Evolutionary conservation across 805 yeast genomes (phyloP).

Genomic region (Tetrapisispora iriomotensis): DNA sequence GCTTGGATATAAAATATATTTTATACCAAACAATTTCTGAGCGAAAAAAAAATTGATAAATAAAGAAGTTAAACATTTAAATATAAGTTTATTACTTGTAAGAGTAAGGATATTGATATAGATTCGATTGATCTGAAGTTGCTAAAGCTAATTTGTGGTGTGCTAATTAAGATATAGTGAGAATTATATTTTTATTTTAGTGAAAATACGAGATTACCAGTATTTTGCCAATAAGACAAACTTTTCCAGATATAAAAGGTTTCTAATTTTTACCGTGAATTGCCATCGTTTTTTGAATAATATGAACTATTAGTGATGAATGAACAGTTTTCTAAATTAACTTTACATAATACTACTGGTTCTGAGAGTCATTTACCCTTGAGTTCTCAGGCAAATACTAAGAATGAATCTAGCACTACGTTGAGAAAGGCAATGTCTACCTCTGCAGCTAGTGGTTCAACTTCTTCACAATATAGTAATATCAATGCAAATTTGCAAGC

Average conservation of each 20-base stretch:
- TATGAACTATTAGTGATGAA: background rate
- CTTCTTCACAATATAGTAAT: constrained; percentile 27
- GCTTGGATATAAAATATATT: too few relatives aligned
- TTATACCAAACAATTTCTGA: too few relatives aligned
- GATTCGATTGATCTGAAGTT: too few relatives aligned
- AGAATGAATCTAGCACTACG: background rate
- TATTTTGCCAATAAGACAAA: background rate
- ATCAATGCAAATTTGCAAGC: constrained; percentile 78
- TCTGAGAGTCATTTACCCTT: background rate
- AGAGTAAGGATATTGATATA: too few relatives aligned
- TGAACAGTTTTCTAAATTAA: background rate
- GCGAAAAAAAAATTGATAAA: too few relatives aligned
- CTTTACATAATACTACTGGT: background rate
- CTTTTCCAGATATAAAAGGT: background rate
- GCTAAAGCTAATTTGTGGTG: too few relatives aligned
- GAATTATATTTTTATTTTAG: too few relatives aligned
- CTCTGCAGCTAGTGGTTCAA: constrained; percentile 14
- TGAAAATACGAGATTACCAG: too few relatives aligned
- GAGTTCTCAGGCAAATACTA: background rate
- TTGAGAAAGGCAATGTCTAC: background rate
- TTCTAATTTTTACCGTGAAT: too few relatives aligned
- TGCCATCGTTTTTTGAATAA: background rate
- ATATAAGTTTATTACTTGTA: too few relatives aligned
- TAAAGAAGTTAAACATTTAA: too few relatives aligned
- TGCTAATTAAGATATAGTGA: too few relatives aligned